Conservation (phyloP, 331 rosid species). For the Malus hybrid region DNA sequence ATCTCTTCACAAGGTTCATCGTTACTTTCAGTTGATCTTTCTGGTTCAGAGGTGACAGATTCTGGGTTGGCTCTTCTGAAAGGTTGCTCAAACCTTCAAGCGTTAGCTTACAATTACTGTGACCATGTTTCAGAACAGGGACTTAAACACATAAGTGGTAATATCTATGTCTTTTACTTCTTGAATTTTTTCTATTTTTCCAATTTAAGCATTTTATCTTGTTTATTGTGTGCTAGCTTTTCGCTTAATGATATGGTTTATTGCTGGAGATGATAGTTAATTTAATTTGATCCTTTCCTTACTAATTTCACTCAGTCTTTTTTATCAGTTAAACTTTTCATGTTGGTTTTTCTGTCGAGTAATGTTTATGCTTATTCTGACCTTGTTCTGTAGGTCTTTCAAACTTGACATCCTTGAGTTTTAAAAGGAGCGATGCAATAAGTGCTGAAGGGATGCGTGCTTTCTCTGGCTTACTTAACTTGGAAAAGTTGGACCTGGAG, state of each 20-base stretch:
- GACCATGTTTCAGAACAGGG: conserved; percentile 57
- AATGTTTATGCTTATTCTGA: neutral
- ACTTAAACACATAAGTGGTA: conserved; percentile 55
- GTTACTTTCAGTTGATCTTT: conserved; percentile 54
- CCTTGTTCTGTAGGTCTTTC: conserved; percentile 43
- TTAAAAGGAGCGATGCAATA: conserved; percentile 45
- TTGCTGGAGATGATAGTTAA: neutral
- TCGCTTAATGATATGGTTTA: neutral
- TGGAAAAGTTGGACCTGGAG: conserved; percentile 74
- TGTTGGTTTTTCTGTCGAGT: neutral
- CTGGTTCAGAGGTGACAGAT: conserved; percentile 59
- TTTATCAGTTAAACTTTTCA: neutral
- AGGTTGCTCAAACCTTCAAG: conserved; percentile 51
- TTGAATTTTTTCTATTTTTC: neutral
- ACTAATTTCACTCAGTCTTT: too few species aligned
- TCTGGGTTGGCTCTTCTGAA: conserved; percentile 42
- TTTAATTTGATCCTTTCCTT: neutral
- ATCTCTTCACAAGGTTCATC: conserved; percentile 63
- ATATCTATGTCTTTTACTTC: neutral
- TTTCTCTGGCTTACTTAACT: conserved; percentile 49
- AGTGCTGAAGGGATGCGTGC: conserved; percentile 59
- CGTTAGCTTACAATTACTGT: conserved; percentile 47
- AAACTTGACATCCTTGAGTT: conserved; percentile 57
- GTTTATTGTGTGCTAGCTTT: neutral
- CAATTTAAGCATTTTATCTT: neutral